Evolutionary conservation across 495 filamentous ascomycete species (phyloP), one percentile per base, ranked within the genome.

Genomic region (Xylaria telfairii): DNA sequence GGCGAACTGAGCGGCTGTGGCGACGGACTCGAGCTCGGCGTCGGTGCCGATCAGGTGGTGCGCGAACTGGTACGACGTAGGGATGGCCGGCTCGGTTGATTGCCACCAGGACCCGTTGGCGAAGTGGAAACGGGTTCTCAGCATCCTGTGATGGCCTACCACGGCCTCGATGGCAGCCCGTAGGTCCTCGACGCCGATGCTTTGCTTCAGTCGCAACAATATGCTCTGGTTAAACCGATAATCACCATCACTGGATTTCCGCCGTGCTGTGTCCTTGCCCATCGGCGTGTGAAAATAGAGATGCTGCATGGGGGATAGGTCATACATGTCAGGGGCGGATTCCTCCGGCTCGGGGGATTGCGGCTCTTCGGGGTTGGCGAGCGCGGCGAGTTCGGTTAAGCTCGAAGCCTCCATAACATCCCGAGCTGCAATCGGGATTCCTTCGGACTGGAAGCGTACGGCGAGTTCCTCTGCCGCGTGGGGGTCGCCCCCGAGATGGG

Each of bases 181-280:
- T 4, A 93, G 73, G 10, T 85, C 84, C 4, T 78, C 70, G 13
- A 86, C 75, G 15, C 84, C 78, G 39, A 89, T 77, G 3, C 72
- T 74, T 68, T 81, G 82, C 57, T 83, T 89, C 17, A 93, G 67
- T 3, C 87, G 85, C 3, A 92, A 82, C 0, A 92, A 76, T 47
- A 92, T 83, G 65, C 91, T 91, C 73, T 92, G 90, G 74, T 93
- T 93, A 75, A 92, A 94, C 66, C 92, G 88, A n/a, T 89, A 89
- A 70, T 87, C 83, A 0, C 84, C 85, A 26, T 90, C 85, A 44
- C 81, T 76, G 0, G 81, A 81, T 30, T 84, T 76, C 47, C 81
- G 74, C 46, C 70, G 77, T 26, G 71, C 71, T 42, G 72, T 39
- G 49, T 81, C 77, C 0, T 77, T 76, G 3, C 83, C 81, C 79